A percentile compares a stretch with the other conserved stretches of the same genome.
Evolutionary conservation across 257 asterid species (phyloP).

Genomic region (Rhazya stricta): DNA sequence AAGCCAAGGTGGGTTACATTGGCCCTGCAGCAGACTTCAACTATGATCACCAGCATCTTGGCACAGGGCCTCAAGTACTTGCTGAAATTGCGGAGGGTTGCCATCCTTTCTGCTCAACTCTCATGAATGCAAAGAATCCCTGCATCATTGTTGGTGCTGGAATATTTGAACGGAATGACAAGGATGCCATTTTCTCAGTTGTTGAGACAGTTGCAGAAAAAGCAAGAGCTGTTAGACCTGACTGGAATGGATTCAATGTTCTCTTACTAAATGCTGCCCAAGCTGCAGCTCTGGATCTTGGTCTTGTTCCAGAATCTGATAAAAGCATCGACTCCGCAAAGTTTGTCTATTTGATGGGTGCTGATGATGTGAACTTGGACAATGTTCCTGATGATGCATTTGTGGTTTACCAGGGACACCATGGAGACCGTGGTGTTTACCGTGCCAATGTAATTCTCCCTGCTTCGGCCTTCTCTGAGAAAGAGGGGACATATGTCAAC

Average conservation of each 20-base stretch:
- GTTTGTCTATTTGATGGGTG: constrained; percentile 88
- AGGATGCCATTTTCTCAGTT: constrained; percentile 67
- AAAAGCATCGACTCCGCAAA: constrained; percentile 70
- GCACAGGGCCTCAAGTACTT: constrained; percentile 73
- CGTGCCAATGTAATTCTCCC: constrained; percentile 95
- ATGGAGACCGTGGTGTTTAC: constrained; percentile 79
- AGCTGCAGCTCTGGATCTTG: constrained; percentile 98
- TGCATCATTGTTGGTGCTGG: constrained; percentile 83
- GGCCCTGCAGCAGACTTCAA: constrained; percentile 87
- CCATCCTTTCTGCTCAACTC: constrained; percentile 66
- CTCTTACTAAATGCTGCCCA: constrained; percentile 85
- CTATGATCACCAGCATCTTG: constrained; percentile 87
- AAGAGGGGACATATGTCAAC: constrained; percentile 86
- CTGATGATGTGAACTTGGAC: constrained; percentile 79
- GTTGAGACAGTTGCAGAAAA: constrained; percentile 66
- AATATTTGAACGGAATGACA: constrained; percentile 65
- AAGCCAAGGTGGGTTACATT: constrained; percentile 81
- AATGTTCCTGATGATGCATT: constrained; percentile 79
- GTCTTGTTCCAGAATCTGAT: constrained; percentile 80
- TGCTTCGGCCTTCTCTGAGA: constrained; percentile 86
- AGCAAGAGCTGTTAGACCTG: constrained; percentile 64
- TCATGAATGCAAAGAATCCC: constrained; percentile 79
- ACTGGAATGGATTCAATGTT: constrained; percentile 82
- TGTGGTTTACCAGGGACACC: constrained; percentile 98
- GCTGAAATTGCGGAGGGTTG: constrained; percentile 66